Evolutionary conservation across 148 eudicot genomes (phyloP).

Genomic region (Talinum fruticosum): DNA sequence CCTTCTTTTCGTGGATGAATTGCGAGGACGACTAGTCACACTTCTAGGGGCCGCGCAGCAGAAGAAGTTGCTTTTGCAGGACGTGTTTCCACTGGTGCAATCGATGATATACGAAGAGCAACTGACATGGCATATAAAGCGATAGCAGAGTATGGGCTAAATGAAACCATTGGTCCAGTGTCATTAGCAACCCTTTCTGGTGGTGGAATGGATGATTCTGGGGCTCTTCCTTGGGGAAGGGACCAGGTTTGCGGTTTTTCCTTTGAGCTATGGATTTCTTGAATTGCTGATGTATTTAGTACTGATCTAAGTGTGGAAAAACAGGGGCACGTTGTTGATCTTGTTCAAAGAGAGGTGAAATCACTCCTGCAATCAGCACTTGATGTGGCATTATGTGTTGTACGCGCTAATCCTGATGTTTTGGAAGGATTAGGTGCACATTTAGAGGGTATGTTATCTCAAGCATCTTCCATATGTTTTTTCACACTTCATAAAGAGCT

Average conservation of each 20-base stretch:
- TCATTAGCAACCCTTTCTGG: conserved; percentile 76
- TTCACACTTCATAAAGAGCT: too few species aligned
- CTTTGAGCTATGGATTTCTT: not conserved
- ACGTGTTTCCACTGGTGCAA: conserved; percentile 95
- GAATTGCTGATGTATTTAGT: not conserved
- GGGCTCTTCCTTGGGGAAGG: conserved; percentile 71
- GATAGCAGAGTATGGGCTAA: conserved; percentile 92
- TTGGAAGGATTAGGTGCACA: conserved; percentile 96
- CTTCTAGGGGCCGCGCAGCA: conserved; percentile 99
- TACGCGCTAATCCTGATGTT: conserved; percentile 84
- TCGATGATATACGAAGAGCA: conserved; percentile 91
- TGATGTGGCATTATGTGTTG: conserved; percentile 74
- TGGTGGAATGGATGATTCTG: conserved; percentile 87
- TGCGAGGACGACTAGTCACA: conserved; percentile 88
- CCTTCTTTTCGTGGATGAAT: conserved; percentile 84
- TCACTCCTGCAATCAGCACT: conserved; percentile 82
- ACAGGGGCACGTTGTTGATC: conserved; percentile 92
- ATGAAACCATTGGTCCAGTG: conserved; percentile 72
- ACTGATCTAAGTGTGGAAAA: conserved; percentile 16
- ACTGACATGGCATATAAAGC: conserved; percentile 97
- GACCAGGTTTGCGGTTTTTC: conserved; percentile 57
- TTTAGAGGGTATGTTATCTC: conserved; percentile 60
- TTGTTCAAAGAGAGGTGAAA: conserved; percentile 86
- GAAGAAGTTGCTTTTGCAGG: conserved; percentile 83
- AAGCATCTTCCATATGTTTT: not conserved